phyloP scores from a whole-genome alignment of 305 asterid genomes.

The Solanum hybrid region DNA sequence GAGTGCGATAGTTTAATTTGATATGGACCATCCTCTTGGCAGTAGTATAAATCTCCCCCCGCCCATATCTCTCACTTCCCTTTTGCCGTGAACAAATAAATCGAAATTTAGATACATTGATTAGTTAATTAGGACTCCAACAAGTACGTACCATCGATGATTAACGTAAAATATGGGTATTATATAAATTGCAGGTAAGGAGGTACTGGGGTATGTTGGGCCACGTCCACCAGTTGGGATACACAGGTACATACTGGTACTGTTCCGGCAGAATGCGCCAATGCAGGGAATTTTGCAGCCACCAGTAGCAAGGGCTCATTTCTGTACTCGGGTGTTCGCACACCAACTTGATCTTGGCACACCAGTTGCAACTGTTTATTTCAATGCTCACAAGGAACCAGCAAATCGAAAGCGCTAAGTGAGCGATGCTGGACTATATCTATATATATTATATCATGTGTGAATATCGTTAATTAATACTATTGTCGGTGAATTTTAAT shows the following conservation, averaged over 20 bases:
- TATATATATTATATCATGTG: background rate
- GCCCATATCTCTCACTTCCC: background rate
- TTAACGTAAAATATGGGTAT: background rate
- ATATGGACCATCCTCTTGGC: too few species aligned
- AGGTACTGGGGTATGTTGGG: conserved; percentile 28
- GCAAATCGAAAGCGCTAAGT: conserved; percentile 21
- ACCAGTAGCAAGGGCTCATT: conserved; percentile 27
- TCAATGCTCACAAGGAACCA: conserved; percentile 56
- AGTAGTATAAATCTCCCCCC: background rate
- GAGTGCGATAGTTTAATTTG: background rate
- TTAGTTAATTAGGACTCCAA: background rate
- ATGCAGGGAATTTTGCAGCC: conserved; percentile 13
- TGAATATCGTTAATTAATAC: background rate
- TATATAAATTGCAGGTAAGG: conserved; percentile 30
- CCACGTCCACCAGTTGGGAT: conserved; percentile 53
- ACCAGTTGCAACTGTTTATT: conserved; percentile 60
- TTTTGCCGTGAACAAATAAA: background rate
- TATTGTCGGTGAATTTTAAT: background rate
- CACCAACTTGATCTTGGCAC: conserved; percentile 22
- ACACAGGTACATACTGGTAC: conserved; percentile 50
- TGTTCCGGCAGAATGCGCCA: conserved; percentile 25
- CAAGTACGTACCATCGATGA: background rate
- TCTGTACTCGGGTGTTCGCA: conserved; percentile 52
- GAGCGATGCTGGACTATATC: background rate
- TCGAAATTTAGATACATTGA: background rate